Base-by-base conservation (phyloP, 108 stramenopile genomes). In the Phaeodactylum tricornutum region DNA sequence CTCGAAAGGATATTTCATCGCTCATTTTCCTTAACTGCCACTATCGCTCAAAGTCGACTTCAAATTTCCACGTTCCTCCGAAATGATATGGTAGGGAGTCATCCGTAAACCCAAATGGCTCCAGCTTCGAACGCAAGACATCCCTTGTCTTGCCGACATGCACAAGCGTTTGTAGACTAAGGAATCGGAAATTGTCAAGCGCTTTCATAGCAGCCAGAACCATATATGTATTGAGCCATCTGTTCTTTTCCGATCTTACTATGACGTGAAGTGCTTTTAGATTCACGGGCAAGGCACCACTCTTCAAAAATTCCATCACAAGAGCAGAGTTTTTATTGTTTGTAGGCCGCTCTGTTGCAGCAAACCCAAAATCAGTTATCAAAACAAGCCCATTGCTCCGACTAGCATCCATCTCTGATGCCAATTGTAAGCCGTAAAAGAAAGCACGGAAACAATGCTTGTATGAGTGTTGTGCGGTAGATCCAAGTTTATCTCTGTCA, bases 51-150 rank as follows among this genome's bases (percentile, higher is more conserved):
- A 20, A 15, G 14, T 20, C 16, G 19, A 14, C 16, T 20, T 41
- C 39, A 41, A 41, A 41, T 6, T 15, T 41, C 39, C 39, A 41
- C 5, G 39, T 20, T 5, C 39, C 39, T 4, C 39, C 39, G 14
- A 41, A n/a, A 20, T 5, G 6, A 5, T 20, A 15, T 5, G 39
- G 39, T 6, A 41, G 16, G 4, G 19, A 15, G 6, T 41, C 39
- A 6, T 20, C 21, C 39, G 39, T 41, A 20, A 41, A 14, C 16
- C 39, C 39, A 15, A 41, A 9, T 41, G 6, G 19, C 39, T 20
- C 5, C 8, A 41, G 14, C 4, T 41, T 4, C 5, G 6, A 6
- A 5, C 16, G 14, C 39, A 41, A 4, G 19, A 20, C 19, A 4
- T 20, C 39, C 5, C 21, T 14, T 41, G 16, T 20, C 19, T 20